Evolutionary conservation across 2,329 filamentous ascomycete genomes (phyloP), one percentile per base, ranked within the genome.

Genomic region (Monilinia vaccinii-corymbosi): DNA sequence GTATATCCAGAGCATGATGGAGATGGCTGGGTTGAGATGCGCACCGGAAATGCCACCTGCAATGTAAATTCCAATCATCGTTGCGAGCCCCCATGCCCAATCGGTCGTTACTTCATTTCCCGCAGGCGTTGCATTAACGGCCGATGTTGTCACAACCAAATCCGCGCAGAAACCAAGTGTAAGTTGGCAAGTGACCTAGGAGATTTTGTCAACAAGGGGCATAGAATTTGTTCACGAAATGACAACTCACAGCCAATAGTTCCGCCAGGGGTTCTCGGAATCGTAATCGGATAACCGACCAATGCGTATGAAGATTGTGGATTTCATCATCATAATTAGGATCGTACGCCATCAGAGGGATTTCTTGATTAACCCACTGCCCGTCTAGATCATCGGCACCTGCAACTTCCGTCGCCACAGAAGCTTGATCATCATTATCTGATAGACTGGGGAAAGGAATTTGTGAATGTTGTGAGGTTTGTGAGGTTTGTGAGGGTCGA

Each of bases 261-360:
- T 83, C 80, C 1, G 79, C 80, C 2, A 81, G 71, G 32, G 78
- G 77, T 66, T 82, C 79, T 13, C 79, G 75, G 64, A 80, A 77
- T 40, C 58, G 57, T 16, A 67, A 36, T 25, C 80, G 75, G 28
- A 81, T 74, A 21, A 77, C 72, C 36, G 77, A 74, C 79, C 80
- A 76, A 52, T 64, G 64, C 5, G 66, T 70, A 42, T 70, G 66
- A 2, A 68, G 61, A 58, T 70, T 67, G 51, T 69, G 67, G 9
- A 67, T 62, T 47, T 69, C 65, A n/a, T 69, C 66, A 25, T 62
- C 63, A 23, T 64, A 51, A 45, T 57, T 62, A 2, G 59, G 58
- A 23, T 67, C 65, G 52, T 69, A 67, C 2, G 65, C 60, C 36
- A 31, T 32, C 25, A 67, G 28, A 5, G 63, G 64, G 18, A 66